Percentiles rank a stretch among this genome's conserved stretches.
phyloP scores from a whole-genome alignment of 352 stramenopile genomes.

The Phytopythium cucurbitacearum region DNA sequence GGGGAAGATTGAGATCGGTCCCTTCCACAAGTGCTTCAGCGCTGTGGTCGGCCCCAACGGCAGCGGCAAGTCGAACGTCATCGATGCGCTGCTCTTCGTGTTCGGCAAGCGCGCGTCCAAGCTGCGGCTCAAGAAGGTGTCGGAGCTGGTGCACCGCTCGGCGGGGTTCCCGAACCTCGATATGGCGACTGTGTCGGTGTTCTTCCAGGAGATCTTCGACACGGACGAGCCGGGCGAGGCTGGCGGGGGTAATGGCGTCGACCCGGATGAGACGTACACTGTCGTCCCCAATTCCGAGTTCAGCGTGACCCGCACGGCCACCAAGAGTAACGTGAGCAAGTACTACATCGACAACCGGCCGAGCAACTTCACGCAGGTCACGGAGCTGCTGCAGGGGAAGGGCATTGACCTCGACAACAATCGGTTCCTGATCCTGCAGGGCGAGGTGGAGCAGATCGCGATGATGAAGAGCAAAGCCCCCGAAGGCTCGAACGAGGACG shows the following conservation, averaged over 20 bases:
- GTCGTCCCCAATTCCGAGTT: conserved; percentile 90
- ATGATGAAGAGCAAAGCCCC: conserved; percentile 99
- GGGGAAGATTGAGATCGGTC: conserved; percentile 94
- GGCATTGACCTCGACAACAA: conserved; percentile 99
- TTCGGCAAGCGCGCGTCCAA: conserved; percentile 99
- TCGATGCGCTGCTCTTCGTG: conserved; percentile 99
- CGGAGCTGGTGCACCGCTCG: conserved; percentile 98
- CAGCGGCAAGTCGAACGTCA: conserved; percentile 99
- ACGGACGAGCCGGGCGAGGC: conserved; percentile 24
- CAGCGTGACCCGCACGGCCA: conserved; percentile 92
- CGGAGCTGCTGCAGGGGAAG: conserved; percentile 90
- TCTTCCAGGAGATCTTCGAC: conserved; percentile 97
- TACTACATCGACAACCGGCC: conserved; percentile 95
- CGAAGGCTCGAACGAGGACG: conserved; percentile 92
- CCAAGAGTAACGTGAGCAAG: conserved; percentile 94
- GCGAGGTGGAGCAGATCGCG: conserved; percentile 96
- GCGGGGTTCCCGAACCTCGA: conserved; percentile 88
- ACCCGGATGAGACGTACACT: conserved; percentile 90
- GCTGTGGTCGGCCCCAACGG: conserved; percentile 98
- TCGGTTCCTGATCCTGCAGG: conserved; percentile 98
- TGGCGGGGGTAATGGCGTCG: background rate
- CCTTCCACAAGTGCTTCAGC: conserved; percentile 99
- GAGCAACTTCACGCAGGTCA: conserved; percentile 94
- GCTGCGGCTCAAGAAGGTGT: conserved; percentile 93
- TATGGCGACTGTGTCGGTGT: conserved; percentile 95